These are phyloP conservation scores for Trichoderma sp. DNA, from an alignment of 2,329 filamentous ascomycete genomes.

Conservation along the genomic window DNA sequence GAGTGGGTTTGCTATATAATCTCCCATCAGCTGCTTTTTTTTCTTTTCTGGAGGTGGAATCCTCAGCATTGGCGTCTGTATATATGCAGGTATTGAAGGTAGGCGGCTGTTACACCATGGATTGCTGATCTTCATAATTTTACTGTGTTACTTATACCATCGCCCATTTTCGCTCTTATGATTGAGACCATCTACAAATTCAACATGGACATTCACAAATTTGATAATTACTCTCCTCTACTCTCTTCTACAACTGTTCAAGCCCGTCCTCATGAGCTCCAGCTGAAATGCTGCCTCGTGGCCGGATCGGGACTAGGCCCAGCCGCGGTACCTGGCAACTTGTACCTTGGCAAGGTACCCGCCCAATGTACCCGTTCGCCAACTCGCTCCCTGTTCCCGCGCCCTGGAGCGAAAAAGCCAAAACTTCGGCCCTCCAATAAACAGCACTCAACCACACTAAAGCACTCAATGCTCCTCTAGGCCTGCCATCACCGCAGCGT, in stretches of 20 bases:
- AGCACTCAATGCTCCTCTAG: conserved; percentile 3
- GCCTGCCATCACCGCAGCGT: conserved; percentile 10
- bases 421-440: conserved; percentile 12
- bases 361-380: conserved; percentile 12
- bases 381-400: conserved; percentile 20
- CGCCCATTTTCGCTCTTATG: neutral
- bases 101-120: neutral
- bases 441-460: conserved; percentile 11
- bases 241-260: neutral
- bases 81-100: neutral
- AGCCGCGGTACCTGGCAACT: conserved; percentile 22
- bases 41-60: neutral
- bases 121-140: neutral
- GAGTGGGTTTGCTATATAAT: conserved; percentile 2
- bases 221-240: neutral
- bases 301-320: conserved; percentile 36
- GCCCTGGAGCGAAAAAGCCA: conserved; percentile 27
- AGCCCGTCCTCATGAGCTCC: neutral
- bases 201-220: neutral
- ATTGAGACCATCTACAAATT: neutral
- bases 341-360: conserved; percentile 23
- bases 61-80: neutral
- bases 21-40: neutral
- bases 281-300: conserved; percentile 38
- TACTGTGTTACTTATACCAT: neutral